Evolutionary conservation across 495 filamentous ascomycete genomes (phyloP), one percentile per base, ranked within the genome.

Genomic region (Chlorociboria aeruginascens): DNA sequence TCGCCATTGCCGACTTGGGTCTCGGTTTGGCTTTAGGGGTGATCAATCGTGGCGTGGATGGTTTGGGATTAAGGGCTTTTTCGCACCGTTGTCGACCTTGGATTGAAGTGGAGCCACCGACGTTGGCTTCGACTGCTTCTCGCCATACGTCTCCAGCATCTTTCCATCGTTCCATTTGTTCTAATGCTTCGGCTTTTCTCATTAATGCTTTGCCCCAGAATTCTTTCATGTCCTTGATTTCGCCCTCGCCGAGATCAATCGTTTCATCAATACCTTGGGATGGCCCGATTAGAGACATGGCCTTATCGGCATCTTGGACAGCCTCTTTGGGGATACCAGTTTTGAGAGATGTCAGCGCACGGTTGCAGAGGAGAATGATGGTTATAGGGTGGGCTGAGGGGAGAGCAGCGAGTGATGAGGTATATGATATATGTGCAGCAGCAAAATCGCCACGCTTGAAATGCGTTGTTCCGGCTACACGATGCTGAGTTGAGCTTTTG

Each of bases 361-460:
- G 92, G 64, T 98, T 98, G 66, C 84, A 89, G 44, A 89, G 81
- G 17, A 96, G 70, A 20, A 95, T 66, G 51, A 97, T 89, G 37
- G 80, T 75, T 35, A 97, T 70, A 10, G 88, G 87, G 61, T 97
- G 93, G n/a, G 72, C 73, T 10, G 77, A 63, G 7, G 92, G 93
- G 28, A 98, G 70, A 44, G 74, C 74, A 3, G 71, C 60, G 7
- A 97, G 74, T 2, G 92, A 85, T 32, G 76, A 69, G 0, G 83
- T 79, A 69, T 96, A 98, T 9, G 79, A 77, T 42, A 78, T 73
- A 53, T 95, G 85, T 0, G 92, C 93, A 3, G 79, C 71, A 11
- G 84, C 82, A 62, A 86, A 98, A 63, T 98, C 92, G 32, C 92
- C 92, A 20, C 85, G 78, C 64, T 95, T 97, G 71, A 95, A 98